Conservation (phyloP, 495 filamentous ascomycete species). For the Neohortaea acidophila region DNA sequence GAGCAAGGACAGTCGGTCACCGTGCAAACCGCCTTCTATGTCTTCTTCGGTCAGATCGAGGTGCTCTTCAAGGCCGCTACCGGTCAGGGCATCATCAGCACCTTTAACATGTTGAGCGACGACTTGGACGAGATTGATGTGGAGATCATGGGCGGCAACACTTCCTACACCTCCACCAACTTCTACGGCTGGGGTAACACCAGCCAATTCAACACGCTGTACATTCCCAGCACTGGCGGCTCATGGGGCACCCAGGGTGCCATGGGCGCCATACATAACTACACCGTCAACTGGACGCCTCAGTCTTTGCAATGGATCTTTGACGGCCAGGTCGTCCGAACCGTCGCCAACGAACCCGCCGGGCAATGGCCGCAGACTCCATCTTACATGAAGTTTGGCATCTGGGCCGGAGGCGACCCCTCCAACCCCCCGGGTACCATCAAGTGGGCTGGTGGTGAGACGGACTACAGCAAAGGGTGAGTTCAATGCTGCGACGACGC, state of each 20-base stretch:
- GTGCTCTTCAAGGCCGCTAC: conserved; percentile 55
- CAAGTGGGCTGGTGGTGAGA: conserved; percentile 67
- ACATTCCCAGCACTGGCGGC: conserved; percentile 10
- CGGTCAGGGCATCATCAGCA: conserved; percentile 70
- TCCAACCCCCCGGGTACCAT: conserved; percentile 29
- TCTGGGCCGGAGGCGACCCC: conserved; percentile 73
- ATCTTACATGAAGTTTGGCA: conserved; percentile 65
- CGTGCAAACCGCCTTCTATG: conserved; percentile 55
- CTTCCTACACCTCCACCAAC: conserved; percentile 52
- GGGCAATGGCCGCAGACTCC: conserved; percentile 72
- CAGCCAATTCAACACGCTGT: conserved; percentile 44
- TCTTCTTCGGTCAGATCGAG: conserved; percentile 62
- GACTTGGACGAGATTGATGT: conserved; percentile 82
- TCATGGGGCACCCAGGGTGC: conserved; percentile 10
- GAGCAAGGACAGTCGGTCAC: conserved; percentile 61
- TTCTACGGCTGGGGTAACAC: conserved; percentile 77
- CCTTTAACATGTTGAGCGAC: conserved; percentile 68
- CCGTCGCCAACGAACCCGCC: conserved; percentile 47
- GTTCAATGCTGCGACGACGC: not conserved
- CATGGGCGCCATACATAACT: conserved; percentile 50
- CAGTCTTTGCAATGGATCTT: conserved; percentile 56
- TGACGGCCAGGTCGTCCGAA: conserved; percentile 51
- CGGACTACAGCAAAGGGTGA: conserved; percentile 47
- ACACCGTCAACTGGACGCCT: conserved; percentile 66
- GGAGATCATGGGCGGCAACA: conserved; percentile 24